Evolutionary conservation across 163 green algal species (phyloP).

Genomic region (Coccomyxa subellipsoidea): DNA sequence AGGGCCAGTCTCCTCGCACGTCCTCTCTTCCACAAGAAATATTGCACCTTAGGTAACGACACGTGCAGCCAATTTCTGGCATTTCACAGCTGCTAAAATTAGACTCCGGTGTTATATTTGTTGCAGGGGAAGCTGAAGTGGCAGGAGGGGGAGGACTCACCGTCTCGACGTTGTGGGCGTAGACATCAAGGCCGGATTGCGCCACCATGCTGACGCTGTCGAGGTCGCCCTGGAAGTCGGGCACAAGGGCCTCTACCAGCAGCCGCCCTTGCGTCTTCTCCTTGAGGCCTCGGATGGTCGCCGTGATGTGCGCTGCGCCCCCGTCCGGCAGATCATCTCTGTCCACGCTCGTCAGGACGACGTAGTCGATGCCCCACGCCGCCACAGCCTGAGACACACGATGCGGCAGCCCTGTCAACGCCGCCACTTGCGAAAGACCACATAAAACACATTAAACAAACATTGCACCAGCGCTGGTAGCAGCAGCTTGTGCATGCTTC

Average conservation of each 20-base stretch:
- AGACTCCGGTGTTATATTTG: no score
- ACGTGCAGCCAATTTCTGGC: no score
- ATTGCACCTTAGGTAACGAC: no score
- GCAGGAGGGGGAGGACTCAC: no score
- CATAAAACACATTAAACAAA: neutral
- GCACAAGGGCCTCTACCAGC: constrained; percentile 89
- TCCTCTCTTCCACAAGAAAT: no score
- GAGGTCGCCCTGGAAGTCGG: constrained; percentile 86
- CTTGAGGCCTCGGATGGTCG: constrained; percentile 55
- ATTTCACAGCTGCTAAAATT: no score
- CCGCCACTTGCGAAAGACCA: neutral
- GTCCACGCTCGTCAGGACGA: constrained; percentile 97
- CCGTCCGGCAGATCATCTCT: constrained; percentile 93
- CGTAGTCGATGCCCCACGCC: constrained; percentile 87
- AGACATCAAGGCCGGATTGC: constrained; percentile 90
- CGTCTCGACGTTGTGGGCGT: constrained; percentile 99
- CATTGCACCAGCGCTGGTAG: neutral
- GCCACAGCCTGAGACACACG: constrained; percentile 70
- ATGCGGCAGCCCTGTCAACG: no score
- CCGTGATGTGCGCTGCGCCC: constrained; percentile 77
- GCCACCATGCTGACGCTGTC: constrained; percentile 71
- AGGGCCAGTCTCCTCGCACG: no score
- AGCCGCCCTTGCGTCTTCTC: constrained; percentile 61
- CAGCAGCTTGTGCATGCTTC: neutral
- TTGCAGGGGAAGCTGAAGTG: no score